phyloP scores from a whole-genome alignment of 257 asterid species.

The Mentha longifolia region DNA sequence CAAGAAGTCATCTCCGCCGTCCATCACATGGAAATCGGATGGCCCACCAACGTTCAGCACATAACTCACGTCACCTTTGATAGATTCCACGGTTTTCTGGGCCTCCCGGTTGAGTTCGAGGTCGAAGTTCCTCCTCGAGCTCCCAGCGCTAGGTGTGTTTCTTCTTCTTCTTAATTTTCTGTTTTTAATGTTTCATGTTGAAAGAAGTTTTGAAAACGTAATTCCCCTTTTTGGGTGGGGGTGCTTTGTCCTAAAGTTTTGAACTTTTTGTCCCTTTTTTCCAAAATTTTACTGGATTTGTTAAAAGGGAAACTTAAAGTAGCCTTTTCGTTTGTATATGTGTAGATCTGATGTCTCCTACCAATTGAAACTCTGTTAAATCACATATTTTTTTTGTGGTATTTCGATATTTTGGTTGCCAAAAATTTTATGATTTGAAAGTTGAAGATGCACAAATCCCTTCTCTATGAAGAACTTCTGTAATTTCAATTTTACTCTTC shows the following conservation, averaged over 20 bases:
- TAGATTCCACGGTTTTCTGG: constrained; percentile 88
- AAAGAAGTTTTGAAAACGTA: background rate
- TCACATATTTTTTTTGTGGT: too few species aligned
- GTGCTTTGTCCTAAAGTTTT: constrained; percentile 9
- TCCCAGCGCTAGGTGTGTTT: constrained; percentile 90
- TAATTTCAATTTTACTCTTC: background rate
- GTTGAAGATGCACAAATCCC: background rate
- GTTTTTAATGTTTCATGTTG: background rate
- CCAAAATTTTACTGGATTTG: background rate
- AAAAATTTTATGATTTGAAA: background rate
- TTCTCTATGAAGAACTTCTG: background rate
- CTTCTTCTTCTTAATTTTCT: background rate
- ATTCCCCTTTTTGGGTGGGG: constrained; percentile 13
- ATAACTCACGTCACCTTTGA: constrained; percentile 93
- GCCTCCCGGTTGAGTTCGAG: constrained; percentile 90
- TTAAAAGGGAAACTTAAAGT: constrained; percentile 15
- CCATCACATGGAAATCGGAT: constrained; percentile 87
- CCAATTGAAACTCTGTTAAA: too few species aligned
- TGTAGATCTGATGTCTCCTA: constrained; percentile 31
- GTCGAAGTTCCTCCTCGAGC: constrained; percentile 84
- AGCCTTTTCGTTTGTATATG: constrained; percentile 23
- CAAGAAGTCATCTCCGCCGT: constrained; percentile 67
- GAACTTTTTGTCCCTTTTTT: constrained; percentile 16
- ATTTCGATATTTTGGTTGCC: too few species aligned
- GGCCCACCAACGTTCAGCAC: constrained; percentile 94